A percentile compares a stretch with the other conserved stretches of the same genome.
Evolutionary conservation across 345 rosid genomes (phyloP).

Genomic region (Rhodamnia rubescens): DNA sequence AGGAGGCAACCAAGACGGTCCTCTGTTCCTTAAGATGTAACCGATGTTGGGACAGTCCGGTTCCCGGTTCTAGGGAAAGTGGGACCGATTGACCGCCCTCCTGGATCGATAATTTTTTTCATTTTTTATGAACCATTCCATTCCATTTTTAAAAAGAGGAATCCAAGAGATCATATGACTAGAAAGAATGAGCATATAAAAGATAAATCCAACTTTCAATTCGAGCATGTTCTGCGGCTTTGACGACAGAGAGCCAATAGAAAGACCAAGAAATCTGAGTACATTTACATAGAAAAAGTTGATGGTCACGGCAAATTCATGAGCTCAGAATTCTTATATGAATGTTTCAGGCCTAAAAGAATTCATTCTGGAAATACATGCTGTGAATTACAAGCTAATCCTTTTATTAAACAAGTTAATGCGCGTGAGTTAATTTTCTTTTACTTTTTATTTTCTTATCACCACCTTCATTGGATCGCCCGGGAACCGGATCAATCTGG

Average conservation of each 20-base stretch:
- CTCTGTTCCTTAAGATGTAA: no score
- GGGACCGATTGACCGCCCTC: no score
- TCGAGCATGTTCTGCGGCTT: neutral
- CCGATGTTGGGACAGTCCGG: no score
- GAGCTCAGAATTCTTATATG: neutral
- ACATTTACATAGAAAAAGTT: neutral
- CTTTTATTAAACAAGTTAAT: neutral
- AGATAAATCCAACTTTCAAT: neutral
- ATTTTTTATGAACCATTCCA: neutral
- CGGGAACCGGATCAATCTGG: no score
- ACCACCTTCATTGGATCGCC: no score
- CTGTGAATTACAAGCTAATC: neutral
- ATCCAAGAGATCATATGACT: neutral
- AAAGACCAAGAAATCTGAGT: neutral
- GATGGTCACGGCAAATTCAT: neutral
- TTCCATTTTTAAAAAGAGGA: neutral
- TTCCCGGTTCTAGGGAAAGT: no score
- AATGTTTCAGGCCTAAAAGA: neutral
- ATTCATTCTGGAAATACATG: neutral
- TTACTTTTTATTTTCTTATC: no score
- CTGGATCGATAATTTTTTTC: no score
- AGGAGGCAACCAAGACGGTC: no score
- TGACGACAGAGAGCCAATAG: neutral
- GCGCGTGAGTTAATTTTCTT: no score
- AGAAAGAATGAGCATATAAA: neutral